phyloP scores from a whole-genome alignment of 2,329 filamentous ascomycete genomes.

The Ceratocystis destructans region DNA sequence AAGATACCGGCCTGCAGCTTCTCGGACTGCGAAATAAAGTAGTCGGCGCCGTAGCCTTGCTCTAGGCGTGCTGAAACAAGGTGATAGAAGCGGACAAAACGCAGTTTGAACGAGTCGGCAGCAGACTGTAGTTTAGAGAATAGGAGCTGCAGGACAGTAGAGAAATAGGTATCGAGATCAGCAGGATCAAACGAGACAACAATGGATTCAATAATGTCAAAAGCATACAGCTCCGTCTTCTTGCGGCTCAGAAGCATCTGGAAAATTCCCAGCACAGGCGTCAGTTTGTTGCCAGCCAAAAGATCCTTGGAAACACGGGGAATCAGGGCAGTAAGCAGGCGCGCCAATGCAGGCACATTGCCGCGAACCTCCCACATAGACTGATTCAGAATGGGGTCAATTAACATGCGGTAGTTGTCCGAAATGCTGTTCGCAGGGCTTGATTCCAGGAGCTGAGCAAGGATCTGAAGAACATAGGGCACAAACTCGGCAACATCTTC shows the following conservation, averaged over 20 bases:
- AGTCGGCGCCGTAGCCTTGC: conserved; percentile 78
- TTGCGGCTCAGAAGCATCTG: conserved; percentile 74
- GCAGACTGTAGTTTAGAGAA: conserved; percentile 57
- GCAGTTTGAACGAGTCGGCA: conserved; percentile 67
- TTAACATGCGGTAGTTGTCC: conserved; percentile 63
- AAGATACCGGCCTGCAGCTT: conserved; percentile 68
- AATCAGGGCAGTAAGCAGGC: conserved; percentile 72
- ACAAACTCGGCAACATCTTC: conserved; percentile 87
- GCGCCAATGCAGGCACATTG: conserved; percentile 81
- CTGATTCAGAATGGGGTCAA: conserved; percentile 67
- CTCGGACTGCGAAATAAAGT: conserved; percentile 77
- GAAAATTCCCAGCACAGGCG: conserved; percentile 87
- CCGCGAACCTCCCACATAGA: conserved; percentile 80
- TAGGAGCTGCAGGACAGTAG: conserved; percentile 65
- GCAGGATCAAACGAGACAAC: conserved; percentile 56
- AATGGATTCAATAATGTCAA: conserved; percentile 78
- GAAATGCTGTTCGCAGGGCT: conserved; percentile 69
- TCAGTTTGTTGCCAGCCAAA: conserved; percentile 63
- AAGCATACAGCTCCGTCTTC: conserved; percentile 71
- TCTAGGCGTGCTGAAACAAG: conserved; percentile 68
- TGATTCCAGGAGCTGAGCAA: conserved; percentile 77
- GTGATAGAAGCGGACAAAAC: conserved; percentile 91
- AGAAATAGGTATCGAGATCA: conserved; percentile 61
- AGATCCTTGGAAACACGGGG: conserved; percentile 62
- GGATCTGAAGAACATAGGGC: conserved; percentile 91